These are phyloP conservation scores for Comarum palustre DNA, from an alignment of 306 rosid genomes.

Conservation along the genomic window DNA sequence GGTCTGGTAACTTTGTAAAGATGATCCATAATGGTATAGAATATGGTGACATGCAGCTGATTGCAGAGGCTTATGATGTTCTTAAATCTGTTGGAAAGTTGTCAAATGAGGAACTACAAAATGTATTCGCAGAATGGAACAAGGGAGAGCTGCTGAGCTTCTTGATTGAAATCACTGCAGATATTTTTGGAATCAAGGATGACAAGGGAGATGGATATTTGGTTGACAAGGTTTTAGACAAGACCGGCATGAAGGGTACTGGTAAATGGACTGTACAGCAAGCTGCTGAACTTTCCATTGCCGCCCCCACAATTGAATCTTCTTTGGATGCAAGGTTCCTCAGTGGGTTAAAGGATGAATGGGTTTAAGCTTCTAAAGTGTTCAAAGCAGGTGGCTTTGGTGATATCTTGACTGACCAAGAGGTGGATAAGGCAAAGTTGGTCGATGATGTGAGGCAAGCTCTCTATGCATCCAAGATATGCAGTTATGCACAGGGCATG, in stretches of 20 bases:
- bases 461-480: conserved; percentile 84
- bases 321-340: conserved; percentile 94
- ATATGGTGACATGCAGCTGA: conserved; percentile 96
- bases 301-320: conserved; percentile 89
- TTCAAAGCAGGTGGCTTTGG: conserved; percentile 67
- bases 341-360: conserved; percentile 86
- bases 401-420: conserved; percentile 47
- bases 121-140: conserved; percentile 81
- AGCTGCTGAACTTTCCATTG: conserved; percentile 88
- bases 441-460: conserved; percentile 86
- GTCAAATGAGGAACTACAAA: conserved; percentile 71
- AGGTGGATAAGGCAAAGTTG: conserved; percentile 68
- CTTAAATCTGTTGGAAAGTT: conserved; percentile 84
- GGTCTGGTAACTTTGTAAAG: conserved; percentile 92
- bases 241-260: conserved; percentile 95
- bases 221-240: conserved; percentile 93
- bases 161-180: conserved; percentile 85
- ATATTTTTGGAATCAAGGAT: conserved; percentile 84
- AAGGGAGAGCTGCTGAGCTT: conserved; percentile 87
- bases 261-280: conserved; percentile 98
- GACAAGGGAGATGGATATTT: conserved; percentile 78
- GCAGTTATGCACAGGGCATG: conserved; percentile 97
- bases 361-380: conserved; percentile 77
- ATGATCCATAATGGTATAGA: conserved; percentile 95
- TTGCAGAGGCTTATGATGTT: conserved; percentile 91